Percentiles rank a stretch among this genome's conserved stretches.
Evolutionary conservation across 257 asterid genomes (phyloP).

Genomic region (Capsicum rhomboideum): DNA sequence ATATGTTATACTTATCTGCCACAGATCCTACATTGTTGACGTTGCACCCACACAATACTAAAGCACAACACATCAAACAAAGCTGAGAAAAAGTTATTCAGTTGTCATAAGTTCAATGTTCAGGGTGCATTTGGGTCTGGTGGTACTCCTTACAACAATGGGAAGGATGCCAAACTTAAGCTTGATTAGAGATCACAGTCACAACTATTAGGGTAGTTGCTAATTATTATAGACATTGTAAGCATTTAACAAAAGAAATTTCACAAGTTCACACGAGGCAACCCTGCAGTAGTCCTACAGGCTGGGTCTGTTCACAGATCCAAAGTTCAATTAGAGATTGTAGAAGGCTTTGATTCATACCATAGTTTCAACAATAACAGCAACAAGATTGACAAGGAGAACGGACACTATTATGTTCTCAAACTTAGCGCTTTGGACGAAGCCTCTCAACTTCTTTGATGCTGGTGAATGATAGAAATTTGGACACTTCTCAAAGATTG

Average conservation of each 20-base stretch:
- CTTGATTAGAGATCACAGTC: neutral
- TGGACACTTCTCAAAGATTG: slow-evolving; percentile 57
- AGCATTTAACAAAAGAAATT: too few relatives aligned
- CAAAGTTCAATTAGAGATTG: neutral
- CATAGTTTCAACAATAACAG: slow-evolving; percentile 85
- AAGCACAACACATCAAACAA: neutral
- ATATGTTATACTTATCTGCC: neutral
- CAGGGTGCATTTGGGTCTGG: neutral
- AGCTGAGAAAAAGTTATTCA: neutral
- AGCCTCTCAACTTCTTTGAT: slow-evolving; percentile 58
- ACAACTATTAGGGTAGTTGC: neutral
- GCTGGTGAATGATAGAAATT: slow-evolving; percentile 52
- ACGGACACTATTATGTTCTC: slow-evolving; percentile 51
- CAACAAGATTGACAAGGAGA: slow-evolving; percentile 66
- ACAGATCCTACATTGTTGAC: neutral
- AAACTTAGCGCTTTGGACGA: slow-evolving; percentile 57
- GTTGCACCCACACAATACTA: neutral
- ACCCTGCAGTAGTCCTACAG: neutral
- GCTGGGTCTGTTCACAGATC: neutral
- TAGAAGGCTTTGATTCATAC: slow-evolving; percentile 24
- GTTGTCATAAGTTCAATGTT: neutral
- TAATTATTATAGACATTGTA: neutral
- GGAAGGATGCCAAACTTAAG: neutral
- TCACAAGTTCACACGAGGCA: neutral
- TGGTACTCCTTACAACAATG: neutral